phyloP scores from a whole-genome alignment of 495 filamentous ascomycete species.

The Penicillium egyptiacum region DNA sequence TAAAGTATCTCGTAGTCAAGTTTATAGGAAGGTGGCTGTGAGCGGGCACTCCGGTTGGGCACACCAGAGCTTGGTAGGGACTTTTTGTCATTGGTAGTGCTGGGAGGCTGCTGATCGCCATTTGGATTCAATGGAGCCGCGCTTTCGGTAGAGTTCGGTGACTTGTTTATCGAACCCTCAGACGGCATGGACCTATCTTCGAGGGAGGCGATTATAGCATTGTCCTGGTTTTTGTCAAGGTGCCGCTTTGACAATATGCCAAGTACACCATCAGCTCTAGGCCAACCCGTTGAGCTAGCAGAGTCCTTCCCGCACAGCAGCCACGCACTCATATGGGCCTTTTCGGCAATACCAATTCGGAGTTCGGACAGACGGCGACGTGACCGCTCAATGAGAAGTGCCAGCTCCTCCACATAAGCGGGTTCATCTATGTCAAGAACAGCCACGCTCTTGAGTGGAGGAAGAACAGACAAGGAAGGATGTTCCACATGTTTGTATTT shows the following conservation, averaged over 20 bases:
- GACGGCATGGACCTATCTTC: constrained; percentile 5
- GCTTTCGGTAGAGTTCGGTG: not conserved
- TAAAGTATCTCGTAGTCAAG: constrained; percentile 46
- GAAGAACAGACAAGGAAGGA: constrained; percentile 82
- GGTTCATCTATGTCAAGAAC: constrained; percentile 90
- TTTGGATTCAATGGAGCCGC: not conserved
- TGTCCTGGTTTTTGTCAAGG: not conserved
- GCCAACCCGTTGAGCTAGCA: constrained; percentile 38
- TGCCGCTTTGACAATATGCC: constrained; percentile 63
- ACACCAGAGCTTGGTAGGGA: not conserved
- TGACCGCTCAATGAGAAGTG: constrained; percentile 74
- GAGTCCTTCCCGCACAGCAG: constrained; percentile 33
- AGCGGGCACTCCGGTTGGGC: constrained; percentile 6
- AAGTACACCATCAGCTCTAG: constrained; percentile 65
- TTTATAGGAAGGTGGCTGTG: not conserved
- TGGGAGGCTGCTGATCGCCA: not conserved
- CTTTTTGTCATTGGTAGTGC: not conserved
- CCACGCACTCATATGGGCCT: constrained; percentile 58
- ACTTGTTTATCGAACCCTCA: constrained; percentile 1
- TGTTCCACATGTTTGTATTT: constrained; percentile 66
- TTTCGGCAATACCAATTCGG: constrained; percentile 71
- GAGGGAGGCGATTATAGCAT: not conserved
- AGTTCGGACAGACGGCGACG: constrained; percentile 68
- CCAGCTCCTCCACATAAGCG: constrained; percentile 87
- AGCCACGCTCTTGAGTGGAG: constrained; percentile 74